Evolutionary conservation across 1,284 basidiomycete genomes (phyloP), one percentile per base, ranked within the genome.

Genomic region (Melampsora americana): DNA sequence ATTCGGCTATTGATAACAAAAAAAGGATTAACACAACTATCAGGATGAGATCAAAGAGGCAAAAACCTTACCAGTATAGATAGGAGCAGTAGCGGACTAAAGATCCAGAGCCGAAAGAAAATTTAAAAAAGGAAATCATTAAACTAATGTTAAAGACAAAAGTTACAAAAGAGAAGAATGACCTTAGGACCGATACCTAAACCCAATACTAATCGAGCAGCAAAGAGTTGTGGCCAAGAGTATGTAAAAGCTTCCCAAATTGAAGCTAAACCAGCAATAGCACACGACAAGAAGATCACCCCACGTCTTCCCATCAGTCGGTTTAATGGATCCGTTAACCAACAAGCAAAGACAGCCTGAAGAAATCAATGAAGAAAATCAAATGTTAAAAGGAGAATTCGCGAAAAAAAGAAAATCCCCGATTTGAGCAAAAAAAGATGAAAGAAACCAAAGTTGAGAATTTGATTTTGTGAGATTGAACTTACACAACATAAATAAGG

Each of bases 241-340:
- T 1, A 82, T 2, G 72, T 75, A 60, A 75, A 75, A 7, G 72
- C 72, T n/a, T 75, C 72, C 72, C 72, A 75, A 50, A 75, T 75
- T 28, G 72, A 67, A 18, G 72, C 72, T 1, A 42, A 53, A 28
- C 65, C 65, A 23, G 72, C 26, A 46, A 69, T 69, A 50, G 78
- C 50, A 11, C 42, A 69, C 30, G 76, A 65, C 81, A 91, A 79
- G 81, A 91, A 91, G 80, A 92, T 91, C n/a, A 87, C 88, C 68
- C 90, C 90, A 60, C 90, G 87, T 78, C 91, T 88, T 4, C 91
- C 91, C 71, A 92, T 85, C 79, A 82, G 84, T 76, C 85, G 84
- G 82, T 92, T 92, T 69, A 92, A 84, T 7, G 90, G 91, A 64
- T 89, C 88, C 0, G 90, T 89, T 65, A 91, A 82, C 90, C 90